Evolutionary conservation across 2,329 filamentous ascomycete species (phyloP).

Genomic region (Leptographium radiaticola): DNA sequence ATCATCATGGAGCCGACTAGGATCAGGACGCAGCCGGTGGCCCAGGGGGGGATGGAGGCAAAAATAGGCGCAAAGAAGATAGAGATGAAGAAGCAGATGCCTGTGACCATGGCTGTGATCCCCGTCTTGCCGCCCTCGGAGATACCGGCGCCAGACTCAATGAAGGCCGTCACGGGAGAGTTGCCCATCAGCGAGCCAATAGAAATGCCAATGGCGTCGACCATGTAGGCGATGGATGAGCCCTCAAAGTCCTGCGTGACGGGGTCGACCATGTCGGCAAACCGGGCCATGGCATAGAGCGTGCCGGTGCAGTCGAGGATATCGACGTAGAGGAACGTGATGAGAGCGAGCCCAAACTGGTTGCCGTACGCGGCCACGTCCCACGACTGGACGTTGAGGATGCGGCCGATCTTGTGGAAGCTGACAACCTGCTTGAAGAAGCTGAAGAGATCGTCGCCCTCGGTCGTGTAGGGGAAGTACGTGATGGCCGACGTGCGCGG

Average conservation of each 20-base stretch:
- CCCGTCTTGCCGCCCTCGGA: constrained; percentile 64
- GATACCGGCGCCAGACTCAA: constrained; percentile 63
- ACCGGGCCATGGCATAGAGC: constrained; percentile 66
- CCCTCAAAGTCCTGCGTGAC: constrained; percentile 73
- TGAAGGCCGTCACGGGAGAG: constrained; percentile 60
- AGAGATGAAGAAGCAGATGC: constrained; percentile 55
- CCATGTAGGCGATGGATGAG: constrained; percentile 65
- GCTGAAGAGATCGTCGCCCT: constrained; percentile 50
- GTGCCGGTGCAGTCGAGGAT: constrained; percentile 68
- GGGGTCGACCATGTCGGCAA: constrained; percentile 40
- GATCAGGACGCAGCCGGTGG: constrained; percentile 59
- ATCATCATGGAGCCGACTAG: constrained; percentile 66
- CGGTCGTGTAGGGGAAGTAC: constrained; percentile 54
- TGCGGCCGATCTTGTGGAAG: constrained; percentile 55
- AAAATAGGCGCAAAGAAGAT: constrained; percentile 67
- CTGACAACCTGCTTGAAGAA: constrained; percentile 62
- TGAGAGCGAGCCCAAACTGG: constrained; percentile 56
- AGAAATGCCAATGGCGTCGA: constrained; percentile 57
- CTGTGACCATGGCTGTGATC: constrained; percentile 54
- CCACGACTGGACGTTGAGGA: constrained; percentile 54
- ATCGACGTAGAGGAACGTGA: constrained; percentile 69
- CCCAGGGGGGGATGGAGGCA: constrained; percentile 64
- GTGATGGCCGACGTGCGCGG: constrained; percentile 53
- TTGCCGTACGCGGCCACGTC: constrained; percentile 40
- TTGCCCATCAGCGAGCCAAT: constrained; percentile 55